Evolutionary conservation across 2,329 filamentous ascomycete species (phyloP), one percentile per base, ranked within the genome.

Genomic region (Fusarium pilosicola): DNA sequence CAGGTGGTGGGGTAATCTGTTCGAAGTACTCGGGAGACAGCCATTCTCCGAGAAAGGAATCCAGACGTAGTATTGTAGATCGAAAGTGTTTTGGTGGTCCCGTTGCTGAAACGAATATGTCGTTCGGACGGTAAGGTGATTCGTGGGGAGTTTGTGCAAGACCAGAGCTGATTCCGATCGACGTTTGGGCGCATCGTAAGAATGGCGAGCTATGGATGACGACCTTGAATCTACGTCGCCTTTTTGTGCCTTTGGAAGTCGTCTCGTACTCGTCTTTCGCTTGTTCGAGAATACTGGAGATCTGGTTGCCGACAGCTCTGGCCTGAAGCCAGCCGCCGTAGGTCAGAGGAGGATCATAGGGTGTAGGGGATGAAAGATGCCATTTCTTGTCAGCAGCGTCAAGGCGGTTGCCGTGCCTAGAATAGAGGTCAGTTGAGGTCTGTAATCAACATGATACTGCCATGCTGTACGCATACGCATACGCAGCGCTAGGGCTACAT

Each of bases 31-130:
- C 92, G 3, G 95, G 94, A 5, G 93, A 94, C 36, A 98, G 87
- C 96, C 96, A 99, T 86, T 99, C 96, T 55, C 96, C 96, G 0
- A 99, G 87, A 79, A 97, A 98, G 0, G 95, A 93, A 82, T 99
- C 96, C 11, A 99, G 88, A 2, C 96, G 92, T 54, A 99, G 84
- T 15, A 91, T 86, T 7, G 89, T 85, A 72, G 90, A 92, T 65
- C 86, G 85, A 67, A 89, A 80, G 60, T 80, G 80, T 49, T 76
- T 74, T 8, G 78, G 74, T 11, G 80, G 75, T 18, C 77, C 73
- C 26, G 79, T 78, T 7, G 79, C 79, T 38, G 81, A 79, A 39
- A 82, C 77, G 48, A 83, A 80, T 44, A 81, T 78, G 71, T 83
- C 81, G 65, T 76, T 79, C 28, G 80, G 81, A 30, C 74, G 73